Base-by-base conservation (phyloP, 495 filamentous ascomycete species). In the Xylaria longipes region DNA sequence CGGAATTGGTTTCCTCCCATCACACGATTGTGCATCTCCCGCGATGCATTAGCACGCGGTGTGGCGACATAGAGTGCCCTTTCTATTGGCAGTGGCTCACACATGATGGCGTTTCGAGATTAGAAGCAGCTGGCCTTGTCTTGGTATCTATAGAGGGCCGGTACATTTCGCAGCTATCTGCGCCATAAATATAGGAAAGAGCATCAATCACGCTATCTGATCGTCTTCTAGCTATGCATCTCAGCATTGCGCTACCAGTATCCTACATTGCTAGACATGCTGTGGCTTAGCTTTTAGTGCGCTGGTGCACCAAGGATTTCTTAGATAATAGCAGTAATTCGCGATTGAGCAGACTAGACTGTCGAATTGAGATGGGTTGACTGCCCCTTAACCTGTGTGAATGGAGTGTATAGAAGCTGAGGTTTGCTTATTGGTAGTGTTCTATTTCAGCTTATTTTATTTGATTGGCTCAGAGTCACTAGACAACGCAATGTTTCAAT, bases 141-240 rank as follows among this genome's bases (percentile, higher is more conserved):
- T 50, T 46, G 41, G 46, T 56, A 69, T 56, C n/a, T 64, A 43
- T 45, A 61, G 20, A 60, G 50, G 50, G 35, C 33, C 27, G 54
- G 12, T 12, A 39, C 22, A 39, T 63, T 4, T 60, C 56, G 25
- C 33, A 60, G 54, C 68, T 50, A 70, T 70, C 57, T 52, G 45
- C 27, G 46, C 45, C 35, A 35, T 71, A 15, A 71, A 58, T 70
- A 70, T 37, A 63, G 57, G 25, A 29, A 56, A 69, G 22, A 64
- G 61, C 27, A 63, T 63, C 14, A 50, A 70, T 12, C 52, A 17
- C 14, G 20, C 39, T 25, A 31, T 20, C 6, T n/a, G 20, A 15
- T 46, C 61, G 8, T 33, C 62, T 64, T 45, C 41, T 14, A 31
- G 1, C 25, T 29, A 27, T 33, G 41, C 62, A 46, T 33, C 39